Evolutionary conservation across 371 early-diverging fungal genomes (phyloP).

Genomic region (Fennellomyces sp.): DNA sequence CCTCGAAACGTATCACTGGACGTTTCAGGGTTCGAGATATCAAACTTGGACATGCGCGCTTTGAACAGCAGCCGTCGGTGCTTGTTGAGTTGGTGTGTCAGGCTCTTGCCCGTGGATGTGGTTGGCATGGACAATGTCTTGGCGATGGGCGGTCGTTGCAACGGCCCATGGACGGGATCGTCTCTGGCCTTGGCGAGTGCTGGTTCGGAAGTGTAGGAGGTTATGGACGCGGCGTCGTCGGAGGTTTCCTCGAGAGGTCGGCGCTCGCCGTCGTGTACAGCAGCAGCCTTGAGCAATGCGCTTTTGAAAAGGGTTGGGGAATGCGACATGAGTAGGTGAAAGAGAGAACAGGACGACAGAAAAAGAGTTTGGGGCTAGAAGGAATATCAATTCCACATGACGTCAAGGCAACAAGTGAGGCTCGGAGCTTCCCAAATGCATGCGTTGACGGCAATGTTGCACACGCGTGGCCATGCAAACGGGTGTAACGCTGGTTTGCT

Average conservation of each 20-base stretch:
- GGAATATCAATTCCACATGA: background rate
- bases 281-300: constrained; percentile 8
- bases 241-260: background rate
- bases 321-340: constrained; percentile 3
- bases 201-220: background rate
- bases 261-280: background rate
- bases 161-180: background rate
- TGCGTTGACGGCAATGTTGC: too few species aligned
- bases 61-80: constrained; percentile 36
- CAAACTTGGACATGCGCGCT: constrained; percentile 47
- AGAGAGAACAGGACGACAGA: background rate
- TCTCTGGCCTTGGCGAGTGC: background rate
- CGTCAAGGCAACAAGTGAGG: background rate
- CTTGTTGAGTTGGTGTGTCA: constrained; percentile 14
- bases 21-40: constrained; percentile 43
- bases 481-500: background rate
- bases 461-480: too few species aligned
- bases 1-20: constrained; percentile 74
- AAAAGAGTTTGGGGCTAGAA: background rate
- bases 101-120: background rate
- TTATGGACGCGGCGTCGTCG: background rate
- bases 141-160: background rate
- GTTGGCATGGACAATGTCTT: background rate
- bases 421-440: background rate
- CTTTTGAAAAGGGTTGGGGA: constrained; percentile 11